Conservation (phyloP, 208 protist genomes). For the Leishmania tarentolae region DNA sequence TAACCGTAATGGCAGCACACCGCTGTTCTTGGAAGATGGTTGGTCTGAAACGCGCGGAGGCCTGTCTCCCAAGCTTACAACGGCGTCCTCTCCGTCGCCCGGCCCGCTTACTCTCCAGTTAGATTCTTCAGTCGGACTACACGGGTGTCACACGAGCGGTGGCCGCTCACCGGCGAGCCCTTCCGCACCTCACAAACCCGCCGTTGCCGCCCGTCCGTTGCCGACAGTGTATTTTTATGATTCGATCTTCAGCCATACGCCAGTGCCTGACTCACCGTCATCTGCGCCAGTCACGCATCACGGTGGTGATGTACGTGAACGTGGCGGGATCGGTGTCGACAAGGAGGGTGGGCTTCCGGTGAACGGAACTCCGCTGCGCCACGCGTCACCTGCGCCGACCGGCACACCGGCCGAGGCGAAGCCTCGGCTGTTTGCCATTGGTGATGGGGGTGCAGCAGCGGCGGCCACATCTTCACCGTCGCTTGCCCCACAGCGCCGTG, state of each 20-base stretch:
- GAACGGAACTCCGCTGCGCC: slow-evolving; percentile 3
- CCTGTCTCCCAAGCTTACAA: slow-evolving; percentile 11
- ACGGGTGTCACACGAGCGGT: neutral
- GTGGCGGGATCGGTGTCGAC: neutral
- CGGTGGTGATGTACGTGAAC: neutral
- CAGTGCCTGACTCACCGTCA: neutral
- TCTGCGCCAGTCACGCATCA: neutral
- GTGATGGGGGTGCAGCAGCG: neutral
- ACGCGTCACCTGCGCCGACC: slow-evolving; percentile 6
- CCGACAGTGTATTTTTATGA: slow-evolving; percentile 57
- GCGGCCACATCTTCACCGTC: slow-evolving; percentile 11
- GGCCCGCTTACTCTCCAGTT: slow-evolving; percentile 11
- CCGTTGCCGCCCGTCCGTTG: slow-evolving; percentile 18
- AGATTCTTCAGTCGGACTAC: slow-evolving; percentile 1
- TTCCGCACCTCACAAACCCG: neutral
- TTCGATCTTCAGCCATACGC: slow-evolving; percentile 29
- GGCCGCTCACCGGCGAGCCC: neutral
- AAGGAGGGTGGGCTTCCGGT: neutral
- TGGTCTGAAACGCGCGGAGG: slow-evolving; percentile 22
- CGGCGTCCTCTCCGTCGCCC: slow-evolving; percentile 3
- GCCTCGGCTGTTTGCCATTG: neutral
- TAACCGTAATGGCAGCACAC: slow-evolving; percentile 1
- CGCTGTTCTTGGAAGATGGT: slow-evolving; percentile 18
- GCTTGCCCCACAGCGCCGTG: slow-evolving; percentile 7
- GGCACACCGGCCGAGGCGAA: neutral